A percentile compares a stretch with the other conserved stretches of the same genome.
Conservation (phyloP, 352 stramenopile genomes). For the Phytophthora vignae region DNA sequence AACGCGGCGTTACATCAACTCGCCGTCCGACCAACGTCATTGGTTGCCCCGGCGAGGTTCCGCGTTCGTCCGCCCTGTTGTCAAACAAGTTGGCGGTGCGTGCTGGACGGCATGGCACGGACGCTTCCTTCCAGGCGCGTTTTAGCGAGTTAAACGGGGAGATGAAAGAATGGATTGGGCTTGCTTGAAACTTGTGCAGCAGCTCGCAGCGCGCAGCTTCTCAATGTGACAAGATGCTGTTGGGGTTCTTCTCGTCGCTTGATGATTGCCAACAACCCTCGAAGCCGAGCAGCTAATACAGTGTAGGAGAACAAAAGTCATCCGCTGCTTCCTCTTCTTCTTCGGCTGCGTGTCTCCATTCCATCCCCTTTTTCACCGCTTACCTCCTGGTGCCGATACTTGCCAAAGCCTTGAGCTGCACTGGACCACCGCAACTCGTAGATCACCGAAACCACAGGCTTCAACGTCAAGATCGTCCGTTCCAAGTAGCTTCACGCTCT, state of each 20-base stretch:
- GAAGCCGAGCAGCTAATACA: too few species aligned
- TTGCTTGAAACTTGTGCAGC: not conserved
- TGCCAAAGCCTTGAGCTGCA: not conserved
- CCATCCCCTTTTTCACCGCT: not conserved
- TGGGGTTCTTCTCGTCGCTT: not conserved
- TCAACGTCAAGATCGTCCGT: constrained; percentile 1
- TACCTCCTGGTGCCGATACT: not conserved
- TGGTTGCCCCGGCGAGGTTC: constrained; percentile 12
- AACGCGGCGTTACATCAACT: constrained; percentile 25
- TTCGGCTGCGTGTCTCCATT: not conserved
- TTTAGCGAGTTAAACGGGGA: constrained; percentile 15
- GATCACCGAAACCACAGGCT: constrained; percentile 27
- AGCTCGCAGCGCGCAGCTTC: not conserved
- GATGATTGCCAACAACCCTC: too few species aligned
- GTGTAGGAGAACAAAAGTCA: not conserved
- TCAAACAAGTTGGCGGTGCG: constrained; percentile 12
- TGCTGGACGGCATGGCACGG: not conserved
- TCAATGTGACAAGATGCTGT: constrained; percentile 3
- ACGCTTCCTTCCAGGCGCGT: not conserved
- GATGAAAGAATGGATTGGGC: not conserved
- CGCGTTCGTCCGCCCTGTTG: constrained; percentile 3
- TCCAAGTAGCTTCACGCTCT: not conserved
- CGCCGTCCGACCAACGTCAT: constrained; percentile 35
- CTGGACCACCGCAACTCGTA: constrained; percentile 22
- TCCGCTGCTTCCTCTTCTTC: not conserved